These are phyloP conservation scores for Diaporthe capsici DNA, from an alignment of 2,329 filamentous ascomycete genomes.

Conservation along the genomic window DNA sequence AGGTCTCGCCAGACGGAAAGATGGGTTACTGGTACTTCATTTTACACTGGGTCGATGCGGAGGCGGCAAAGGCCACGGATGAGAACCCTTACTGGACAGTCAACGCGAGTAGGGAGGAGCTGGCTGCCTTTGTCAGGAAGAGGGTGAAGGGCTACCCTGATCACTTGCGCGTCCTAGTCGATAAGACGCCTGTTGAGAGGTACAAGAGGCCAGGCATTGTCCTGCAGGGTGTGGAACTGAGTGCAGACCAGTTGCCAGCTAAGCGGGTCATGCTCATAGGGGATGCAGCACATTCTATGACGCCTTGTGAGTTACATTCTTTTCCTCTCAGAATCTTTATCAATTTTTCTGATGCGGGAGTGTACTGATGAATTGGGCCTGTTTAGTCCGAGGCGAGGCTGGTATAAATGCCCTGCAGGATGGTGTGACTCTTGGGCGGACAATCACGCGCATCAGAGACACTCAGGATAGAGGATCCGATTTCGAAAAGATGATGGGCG, in stretches of 20 bases:
- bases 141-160: slow-evolving; percentile 12
- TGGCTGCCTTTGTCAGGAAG: slow-evolving; percentile 15
- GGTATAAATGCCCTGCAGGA: slow-evolving; percentile 62
- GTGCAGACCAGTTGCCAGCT: slow-evolving; percentile 53
- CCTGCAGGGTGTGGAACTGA: slow-evolving; percentile 51
- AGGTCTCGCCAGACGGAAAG: slow-evolving; percentile 42
- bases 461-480: slow-evolving; percentile 12
- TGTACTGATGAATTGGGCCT: background rate
- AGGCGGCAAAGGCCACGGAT: slow-evolving; percentile 33
- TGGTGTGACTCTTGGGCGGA: slow-evolving; percentile 45
- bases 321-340: background rate
- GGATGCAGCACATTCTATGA: slow-evolving; percentile 64
- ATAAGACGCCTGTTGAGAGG: slow-evolving; percentile 12
- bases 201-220: slow-evolving; percentile 44
- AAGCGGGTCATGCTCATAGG: slow-evolving; percentile 57
- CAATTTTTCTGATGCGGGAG: background rate
- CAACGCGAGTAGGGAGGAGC: slow-evolving; percentile 32
- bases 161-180: slow-evolving; percentile 27
- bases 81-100: slow-evolving; percentile 37
- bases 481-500: slow-evolving; percentile 15
- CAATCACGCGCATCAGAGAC: slow-evolving; percentile 12
- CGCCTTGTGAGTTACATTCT: slow-evolving; percentile 53
- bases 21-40: slow-evolving; percentile 50
- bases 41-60: slow-evolving; percentile 43
- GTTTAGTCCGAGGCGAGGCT: slow-evolving; percentile 60